Evolutionary conservation across 164 flowering plant species (phyloP), one percentile per base, ranked within the genome.

Genomic region (Stephania cephalantha): DNA sequence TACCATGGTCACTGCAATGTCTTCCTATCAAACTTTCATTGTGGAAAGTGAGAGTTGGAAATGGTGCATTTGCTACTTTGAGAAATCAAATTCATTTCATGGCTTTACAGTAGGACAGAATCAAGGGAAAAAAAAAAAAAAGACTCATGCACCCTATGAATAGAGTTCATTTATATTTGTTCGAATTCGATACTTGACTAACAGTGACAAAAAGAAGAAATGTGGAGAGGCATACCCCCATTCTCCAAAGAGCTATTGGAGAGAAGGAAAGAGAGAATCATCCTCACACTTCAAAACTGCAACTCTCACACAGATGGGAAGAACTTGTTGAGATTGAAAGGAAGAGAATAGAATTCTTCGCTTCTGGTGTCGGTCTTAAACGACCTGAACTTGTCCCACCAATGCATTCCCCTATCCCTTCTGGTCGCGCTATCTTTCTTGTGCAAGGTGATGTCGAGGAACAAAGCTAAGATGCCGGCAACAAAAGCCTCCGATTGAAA

Each of bases 301-400:
- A 61, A 61, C 20, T 61, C 64, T 88, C 85, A 94, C 73, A 90
- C 93, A 3, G 98, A 89, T 44, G 99, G 99, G 89, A 92, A 93
- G 79, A 90, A 91, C 61, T 90, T 90, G 91, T 95, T 93, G 72
- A 95, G 92, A 74, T 88, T 89, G 88, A 89, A 93, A 15, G 99
- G 99, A 71, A 95, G 85, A 11, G 98, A 88, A 72, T 93, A 93
- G 82, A 95, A 95, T 74, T 95, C 99, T 78, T 90, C 98, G 71
- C 92, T 93, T 82, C 98, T 86, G 17, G 87, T 61, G 74, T 95
- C 99, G 2, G 81, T 81, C 79, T 89, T 91, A 85, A 84, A 95
- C 6, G 91, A 86, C 18, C 86, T 77, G 88, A 91, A 95, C 86
- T 88, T 91, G 82, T 90, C 95, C 99, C 98, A 93, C 95, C 95